A percentile compares a stretch with the other conserved stretches of the same genome.
phyloP scores from a whole-genome alignment of 306 rosid genomes.

The Delonix regia region DNA sequence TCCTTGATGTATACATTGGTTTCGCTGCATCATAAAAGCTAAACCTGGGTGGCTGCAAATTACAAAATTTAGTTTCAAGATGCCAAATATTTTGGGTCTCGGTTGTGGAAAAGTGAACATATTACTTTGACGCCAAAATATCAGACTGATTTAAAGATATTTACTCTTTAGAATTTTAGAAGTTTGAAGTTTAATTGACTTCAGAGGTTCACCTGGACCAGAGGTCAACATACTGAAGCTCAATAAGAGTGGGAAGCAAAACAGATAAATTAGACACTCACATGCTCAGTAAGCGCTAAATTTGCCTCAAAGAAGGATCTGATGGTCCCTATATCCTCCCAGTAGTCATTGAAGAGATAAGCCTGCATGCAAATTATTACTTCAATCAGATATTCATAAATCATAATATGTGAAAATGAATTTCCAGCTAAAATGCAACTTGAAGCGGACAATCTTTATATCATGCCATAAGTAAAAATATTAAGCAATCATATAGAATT shows the following conservation, averaged over 20 bases:
- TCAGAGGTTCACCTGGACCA: slow-evolving; percentile 17
- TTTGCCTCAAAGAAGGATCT: slow-evolving; percentile 96
- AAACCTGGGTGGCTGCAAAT: slow-evolving; percentile 80
- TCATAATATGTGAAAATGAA: slow-evolving; percentile 12
- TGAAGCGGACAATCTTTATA: not conserved
- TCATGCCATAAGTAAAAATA: not conserved
- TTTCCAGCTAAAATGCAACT: not conserved
- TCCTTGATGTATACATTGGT: slow-evolving; percentile 91
- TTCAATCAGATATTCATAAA: slow-evolving; percentile 16
- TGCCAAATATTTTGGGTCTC: slow-evolving; percentile 31
- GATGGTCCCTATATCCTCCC: slow-evolving; percentile 99
- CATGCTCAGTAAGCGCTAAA: slow-evolving; percentile 90
- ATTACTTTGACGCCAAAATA: not conserved
- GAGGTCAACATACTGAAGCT: not conserved
- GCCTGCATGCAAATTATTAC: slow-evolving; percentile 60
- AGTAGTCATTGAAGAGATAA: slow-evolving; percentile 91
- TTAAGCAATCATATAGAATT: not conserved
- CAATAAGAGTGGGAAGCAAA: slow-evolving; percentile 20
- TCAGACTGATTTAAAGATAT: not conserved
- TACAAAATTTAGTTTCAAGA: slow-evolving; percentile 6
- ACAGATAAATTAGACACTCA: slow-evolving; percentile 46
- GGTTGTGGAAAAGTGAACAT: slow-evolving; percentile 10
- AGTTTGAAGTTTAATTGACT: slow-evolving; percentile 15
- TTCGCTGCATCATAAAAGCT: slow-evolving; percentile 86
- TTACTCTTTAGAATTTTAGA: slow-evolving; percentile 16